Base-by-base conservation (phyloP, 1,284 basidiomycete species). In the Cryptococcus sp. region DNA sequence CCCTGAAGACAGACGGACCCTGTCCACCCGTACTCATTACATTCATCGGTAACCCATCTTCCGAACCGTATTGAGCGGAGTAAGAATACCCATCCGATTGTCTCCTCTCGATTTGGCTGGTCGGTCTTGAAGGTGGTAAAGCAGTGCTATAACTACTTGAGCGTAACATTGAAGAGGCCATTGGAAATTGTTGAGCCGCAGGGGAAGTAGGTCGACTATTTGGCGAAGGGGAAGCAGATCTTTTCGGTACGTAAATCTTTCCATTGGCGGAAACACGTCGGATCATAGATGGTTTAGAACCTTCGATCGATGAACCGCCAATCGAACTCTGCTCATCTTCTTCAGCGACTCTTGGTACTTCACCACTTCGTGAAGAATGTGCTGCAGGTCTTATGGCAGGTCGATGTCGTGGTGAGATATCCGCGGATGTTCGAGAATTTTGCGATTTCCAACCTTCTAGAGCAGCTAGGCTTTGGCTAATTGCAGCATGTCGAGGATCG, bases 211-310 rank as follows among this genome's bases (percentile, higher is more conserved):
- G 34, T 23, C 14, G 10, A 15, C 13, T 23, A 10, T 38, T 10
- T 32, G 33, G 36, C 14, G 58, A 57, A 7, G 71, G 69, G 5
- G 71, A 71, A 4, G 48, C 37, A 3, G 65, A 59, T 7, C 72
- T 67, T 56, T 68, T 73, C 8, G 70, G 66, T 0, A 73, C 57
- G 50, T 65, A 67, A 5, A 67, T 51, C 49, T 70, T 72, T 37
- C 71, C 70, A 44, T 65, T 72, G 10, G 60, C 56, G 43, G 65
- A 63, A 1, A 57, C 42, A 3, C 63, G 37, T 10, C 60, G 37
- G 5, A 63, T 44, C 3, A 59, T 46, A 3, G 58, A 58, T 13
- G 57, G 58, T 32, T 54, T 52, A 3, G 55, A 30, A 34, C 37
- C 56, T 46, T 55, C 54, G 13, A 47, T 35, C 23, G 4, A 15